phyloP scores from a whole-genome alignment of 306 rosid genomes.

The Herpetospermum pedunculosum region DNA sequence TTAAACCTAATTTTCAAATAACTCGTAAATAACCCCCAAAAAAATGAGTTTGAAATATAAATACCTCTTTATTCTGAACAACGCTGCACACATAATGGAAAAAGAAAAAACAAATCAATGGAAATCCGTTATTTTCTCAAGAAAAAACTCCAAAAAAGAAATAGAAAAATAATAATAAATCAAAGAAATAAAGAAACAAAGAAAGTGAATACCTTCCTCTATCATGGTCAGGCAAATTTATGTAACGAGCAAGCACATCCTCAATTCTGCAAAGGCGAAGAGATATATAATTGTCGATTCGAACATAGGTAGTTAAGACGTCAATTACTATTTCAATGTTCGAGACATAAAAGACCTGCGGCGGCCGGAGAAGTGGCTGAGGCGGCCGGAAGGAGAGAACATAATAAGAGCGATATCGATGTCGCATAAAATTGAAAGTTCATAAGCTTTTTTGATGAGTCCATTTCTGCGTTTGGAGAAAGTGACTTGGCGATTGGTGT shows the following conservation, averaged over 20 bases:
- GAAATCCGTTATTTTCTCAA: neutral
- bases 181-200: neutral
- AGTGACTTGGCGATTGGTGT: constrained; percentile 53
- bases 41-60: neutral
- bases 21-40: neutral
- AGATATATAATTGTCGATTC: no score
- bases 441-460: constrained; percentile 62
- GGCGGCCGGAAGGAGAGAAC: constrained; percentile 49
- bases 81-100: constrained; percentile 24
- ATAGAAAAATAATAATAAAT: neutral
- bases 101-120: neutral
- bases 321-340: no score
- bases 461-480: constrained; percentile 65
- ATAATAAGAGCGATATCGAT: constrained; percentile 60
- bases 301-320: no score
- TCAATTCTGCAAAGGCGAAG: constrained; percentile 76
- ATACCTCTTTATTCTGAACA: constrained; percentile 75
- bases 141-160: neutral
- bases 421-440: constrained; percentile 51
- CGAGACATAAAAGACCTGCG: no score
- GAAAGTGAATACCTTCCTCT: constrained; percentile 45
- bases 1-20: neutral
- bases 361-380: constrained; percentile 52
- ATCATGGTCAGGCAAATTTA: constrained; percentile 71
- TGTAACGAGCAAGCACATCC: constrained; percentile 70